Conservation (phyloP, 139 green algal species). For the Astrephomene gubernaculifera region DNA sequence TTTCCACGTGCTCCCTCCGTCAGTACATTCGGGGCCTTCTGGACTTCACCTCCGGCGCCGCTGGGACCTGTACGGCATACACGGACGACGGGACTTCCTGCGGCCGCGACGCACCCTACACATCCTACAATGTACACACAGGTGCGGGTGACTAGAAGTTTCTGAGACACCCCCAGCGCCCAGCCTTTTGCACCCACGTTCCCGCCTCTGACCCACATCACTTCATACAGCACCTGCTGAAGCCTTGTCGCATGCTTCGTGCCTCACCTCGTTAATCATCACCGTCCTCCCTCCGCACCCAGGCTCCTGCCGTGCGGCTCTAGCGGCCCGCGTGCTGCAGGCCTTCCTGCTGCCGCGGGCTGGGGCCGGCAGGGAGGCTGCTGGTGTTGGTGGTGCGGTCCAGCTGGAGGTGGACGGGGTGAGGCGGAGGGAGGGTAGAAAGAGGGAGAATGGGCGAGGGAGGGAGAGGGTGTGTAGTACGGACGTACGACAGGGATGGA, state of each 20-base stretch:
- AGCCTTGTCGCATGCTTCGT: too few relatives aligned
- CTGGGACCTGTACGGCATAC: background rate
- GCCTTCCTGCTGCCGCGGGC: constrained; percentile 1
- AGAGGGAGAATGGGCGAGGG: background rate
- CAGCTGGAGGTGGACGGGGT: constrained; percentile 30
- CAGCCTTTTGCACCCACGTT: too few relatives aligned
- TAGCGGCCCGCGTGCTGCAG: background rate
- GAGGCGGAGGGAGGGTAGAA: background rate
- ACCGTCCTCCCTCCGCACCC: too few relatives aligned
- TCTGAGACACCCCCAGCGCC: too few relatives aligned
- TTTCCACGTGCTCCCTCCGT: too few relatives aligned
- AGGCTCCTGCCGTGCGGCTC: constrained; percentile 10
- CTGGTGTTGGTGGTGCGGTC: too few relatives aligned
- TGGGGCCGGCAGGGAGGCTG: background rate
- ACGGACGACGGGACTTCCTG: background rate
- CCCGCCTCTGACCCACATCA: too few relatives aligned
- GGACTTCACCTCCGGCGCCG: background rate
- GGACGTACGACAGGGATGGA: background rate
- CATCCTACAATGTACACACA: too few relatives aligned
- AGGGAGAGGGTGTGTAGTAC: background rate
- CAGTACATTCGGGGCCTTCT: constrained; percentile 21
- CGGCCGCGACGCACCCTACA: too few relatives aligned
- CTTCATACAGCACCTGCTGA: background rate
- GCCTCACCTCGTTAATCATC: too few relatives aligned
- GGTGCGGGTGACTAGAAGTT: too few relatives aligned